Base-by-base conservation (phyloP, 1,284 basidiomycete species). In the Mrakiaceae sp. region DNA sequence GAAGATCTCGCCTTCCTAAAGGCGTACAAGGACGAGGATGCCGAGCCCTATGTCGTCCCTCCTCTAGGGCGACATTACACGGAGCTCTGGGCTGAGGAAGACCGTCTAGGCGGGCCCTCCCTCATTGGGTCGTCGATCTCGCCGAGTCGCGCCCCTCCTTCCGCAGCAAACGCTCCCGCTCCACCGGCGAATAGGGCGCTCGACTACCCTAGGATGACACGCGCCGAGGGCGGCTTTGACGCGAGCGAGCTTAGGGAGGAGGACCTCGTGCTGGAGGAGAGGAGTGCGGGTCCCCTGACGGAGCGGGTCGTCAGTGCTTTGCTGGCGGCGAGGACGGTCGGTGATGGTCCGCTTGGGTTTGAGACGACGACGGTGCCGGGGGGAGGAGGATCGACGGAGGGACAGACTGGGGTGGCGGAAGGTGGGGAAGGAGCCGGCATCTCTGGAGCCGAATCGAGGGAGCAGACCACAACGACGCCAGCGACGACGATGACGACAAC, bases 31-130 rank as follows among this genome's bases (percentile, higher is more conserved):
- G 78, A 79, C 16, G 93, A 96, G 71, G 90, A 95, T 66, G 80
- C 88, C 5, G 88, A 91, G 67, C 86, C 89, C 0, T 95, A 85
- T 71, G 78, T 90, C 53, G 84, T 95, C 76, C 93, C 94, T 6
- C 83, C 87, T 66, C 81, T 95, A 0, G 95, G 94, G 6, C 80
- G 85, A 68, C 92, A 94, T 77, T 98, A 96, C 72, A 80, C 84
- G 42, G 87, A 94, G 62, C 79, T 87, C 2, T 97, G 94, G 93
- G 90, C 92, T 68, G 90, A 95, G 69, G 87, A 92, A 73, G 94
- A 97, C 74, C 80, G 81, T 6, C 68, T 79, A n/a, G 83, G 55
- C 10, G 57, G n/a, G n/a, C 49, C 4, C 39, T 69, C 27, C 68
- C 70, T 12, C 52, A 60, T 46, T 47, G 43, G 44, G 53, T 44